A percentile compares a stretch with the other conserved stretches of the same genome.
phyloP scores from a whole-genome alignment of 108 stramenopile genomes.

The Phaeodactylum tricornutum region DNA sequence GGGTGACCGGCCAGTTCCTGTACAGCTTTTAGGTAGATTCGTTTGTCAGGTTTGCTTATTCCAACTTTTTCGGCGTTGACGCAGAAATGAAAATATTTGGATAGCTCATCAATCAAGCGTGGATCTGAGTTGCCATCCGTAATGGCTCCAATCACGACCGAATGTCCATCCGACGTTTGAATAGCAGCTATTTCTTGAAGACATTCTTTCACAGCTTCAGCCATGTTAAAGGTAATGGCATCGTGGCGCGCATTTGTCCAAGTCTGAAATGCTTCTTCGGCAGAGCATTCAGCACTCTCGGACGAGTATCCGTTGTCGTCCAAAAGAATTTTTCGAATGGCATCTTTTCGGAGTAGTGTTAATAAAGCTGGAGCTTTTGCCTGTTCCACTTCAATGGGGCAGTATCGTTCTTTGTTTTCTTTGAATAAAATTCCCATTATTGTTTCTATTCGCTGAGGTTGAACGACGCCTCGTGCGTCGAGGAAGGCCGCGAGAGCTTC shows the following conservation, averaged over 20 bases:
- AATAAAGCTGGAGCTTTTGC: conserved; percentile 46
- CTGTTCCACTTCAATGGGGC: conserved; percentile 22
- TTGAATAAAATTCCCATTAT: conserved; percentile 63
- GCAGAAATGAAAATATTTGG: conserved; percentile 55
- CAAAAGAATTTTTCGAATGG: conserved; percentile 32
- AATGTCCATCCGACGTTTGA: conserved; percentile 7
- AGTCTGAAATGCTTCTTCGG: conserved; percentile 45
- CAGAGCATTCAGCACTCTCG: conserved; percentile 18
- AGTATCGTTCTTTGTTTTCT: conserved; percentile 20
- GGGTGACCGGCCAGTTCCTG: conserved; percentile 17
- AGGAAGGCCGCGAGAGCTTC: conserved; percentile 48
- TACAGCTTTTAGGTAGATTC: conserved; percentile 56
- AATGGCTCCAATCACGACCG: conserved; percentile 66
- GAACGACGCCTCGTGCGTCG: conserved; percentile 18
- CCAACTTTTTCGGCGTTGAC: conserved; percentile 74
- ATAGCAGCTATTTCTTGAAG: conserved; percentile 23
- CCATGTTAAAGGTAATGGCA: conserved; percentile 52
- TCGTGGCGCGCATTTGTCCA: conserved; percentile 58
- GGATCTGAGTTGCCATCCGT: conserved; percentile 87
- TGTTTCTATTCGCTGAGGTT: conserved; percentile 43
- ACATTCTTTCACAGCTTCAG: conserved; percentile 24
- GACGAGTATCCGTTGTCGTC: conserved; percentile 24
- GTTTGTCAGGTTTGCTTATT: conserved; percentile 62
- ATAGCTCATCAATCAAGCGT: conserved; percentile 19
- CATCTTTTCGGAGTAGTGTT: conserved; percentile 68